These are phyloP conservation scores for Thoreauomyces humboldtii DNA, from an alignment of 192 early-diverging fungal species.

Conservation along the genomic window DNA sequence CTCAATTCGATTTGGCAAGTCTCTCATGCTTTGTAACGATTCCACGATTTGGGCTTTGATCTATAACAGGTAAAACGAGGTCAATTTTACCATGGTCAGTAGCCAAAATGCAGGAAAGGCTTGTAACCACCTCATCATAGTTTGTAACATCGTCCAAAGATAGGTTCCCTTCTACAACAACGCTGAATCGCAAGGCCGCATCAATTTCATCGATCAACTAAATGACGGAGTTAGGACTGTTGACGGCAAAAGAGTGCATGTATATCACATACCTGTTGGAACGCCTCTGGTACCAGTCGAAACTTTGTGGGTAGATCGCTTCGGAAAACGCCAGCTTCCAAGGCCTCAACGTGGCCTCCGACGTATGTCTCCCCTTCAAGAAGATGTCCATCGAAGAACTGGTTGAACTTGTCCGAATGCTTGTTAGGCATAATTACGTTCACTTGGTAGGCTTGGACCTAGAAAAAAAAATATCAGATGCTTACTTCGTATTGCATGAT, in stretches of 20 bases:
- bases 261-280: constrained; percentile 60
- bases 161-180: constrained; percentile 77
- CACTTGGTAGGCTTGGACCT: constrained; percentile 86
- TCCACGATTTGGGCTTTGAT: constrained; percentile 61
- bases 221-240: too few species aligned
- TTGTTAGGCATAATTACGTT: constrained; percentile 97
- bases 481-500: neutral
- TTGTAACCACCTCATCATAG: constrained; percentile 80
- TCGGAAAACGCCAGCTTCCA: constrained; percentile 97
- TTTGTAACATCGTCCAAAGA: constrained; percentile 78
- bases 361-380: constrained; percentile 96
- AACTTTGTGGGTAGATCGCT: constrained; percentile 90
- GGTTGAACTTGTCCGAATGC: constrained; percentile 74
- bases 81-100: too few species aligned
- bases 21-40: constrained; percentile 71
- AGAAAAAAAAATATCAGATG: neutral
- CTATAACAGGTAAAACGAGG: too few species aligned
- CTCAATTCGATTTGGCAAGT: constrained; percentile 72
- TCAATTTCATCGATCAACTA: constrained; percentile 89
- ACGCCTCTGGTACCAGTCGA: constrained; percentile 68
- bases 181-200: constrained; percentile 83
- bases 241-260: too few species aligned
- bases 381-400: constrained; percentile 84
- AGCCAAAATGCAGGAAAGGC: too few species aligned
- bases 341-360: constrained; percentile 96